Percentiles rank a stretch among this genome's conserved stretches.
Conservation (phyloP, 2,329 filamentous ascomycete genomes). For the Colletotrichum sp. region DNA sequence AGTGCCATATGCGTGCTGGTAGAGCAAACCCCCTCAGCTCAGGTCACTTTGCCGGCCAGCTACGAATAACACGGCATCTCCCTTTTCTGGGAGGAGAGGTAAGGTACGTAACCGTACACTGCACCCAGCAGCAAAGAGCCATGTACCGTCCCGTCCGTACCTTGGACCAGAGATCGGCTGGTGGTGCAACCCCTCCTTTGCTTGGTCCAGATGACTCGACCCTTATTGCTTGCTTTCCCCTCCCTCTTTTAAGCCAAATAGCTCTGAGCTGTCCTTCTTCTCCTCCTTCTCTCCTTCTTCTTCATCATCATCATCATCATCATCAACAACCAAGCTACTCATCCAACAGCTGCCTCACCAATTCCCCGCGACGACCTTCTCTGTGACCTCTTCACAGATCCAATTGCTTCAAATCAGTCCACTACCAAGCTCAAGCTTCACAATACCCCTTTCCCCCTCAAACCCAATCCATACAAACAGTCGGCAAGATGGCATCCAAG, state of each 20-base stretch:
- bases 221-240: conserved; percentile 26
- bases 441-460: neutral
- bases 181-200: conserved; percentile 23
- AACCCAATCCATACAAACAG: neutral
- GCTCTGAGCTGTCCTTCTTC: conserved; percentile 2
- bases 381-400: neutral
- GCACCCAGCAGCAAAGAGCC: neutral
- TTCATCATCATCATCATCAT: conserved; percentile 4
- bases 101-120: neutral
- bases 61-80: neutral
- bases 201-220: conserved; percentile 18
- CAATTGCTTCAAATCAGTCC: conserved; percentile 5
- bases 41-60: neutral
- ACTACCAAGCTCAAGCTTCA: conserved; percentile 1
- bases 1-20: neutral
- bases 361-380: neutral
- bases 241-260: conserved; percentile 20
- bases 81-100: neutral
- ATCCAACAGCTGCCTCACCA: conserved; percentile 14
- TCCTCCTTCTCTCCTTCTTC: neutral
- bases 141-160: neutral
- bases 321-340: conserved; percentile 13
- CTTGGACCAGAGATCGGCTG: conserved; percentile 3
- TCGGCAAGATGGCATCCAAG: conserved; percentile 62
- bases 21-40: neutral